Evolutionary conservation across 805 yeast genomes (phyloP), one percentile per base, ranked within the genome.

Genomic region (Candida vaughaniae): DNA sequence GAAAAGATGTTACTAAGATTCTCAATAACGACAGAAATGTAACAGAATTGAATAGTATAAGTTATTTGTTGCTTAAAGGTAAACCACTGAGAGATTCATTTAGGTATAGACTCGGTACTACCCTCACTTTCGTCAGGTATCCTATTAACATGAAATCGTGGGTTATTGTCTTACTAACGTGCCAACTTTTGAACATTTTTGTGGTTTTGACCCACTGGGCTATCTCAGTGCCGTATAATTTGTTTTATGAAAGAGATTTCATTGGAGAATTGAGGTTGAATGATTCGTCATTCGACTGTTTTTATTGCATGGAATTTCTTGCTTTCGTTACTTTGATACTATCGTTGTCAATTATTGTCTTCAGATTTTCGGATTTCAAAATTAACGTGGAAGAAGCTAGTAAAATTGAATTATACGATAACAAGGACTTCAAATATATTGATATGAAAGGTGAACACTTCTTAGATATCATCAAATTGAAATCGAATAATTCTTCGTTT

Each of bases 401-500:
- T 30, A 44, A 36, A 16, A 26, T 50, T 16, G 52, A 46, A 14
- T 35, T 45, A 14, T 38, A 46, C 25, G 57, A 47, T 5, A 53
- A 51, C 28, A 50, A 38, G 29, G 38, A 27, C 11, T 64, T 67
- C 43, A 62, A 64, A 29, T 41, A 50, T 14, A 57, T 67, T 29
- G 63, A 62, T 22, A 45, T 64, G 27, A 33, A 46, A 11, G 55
- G 63, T 19, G 80, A 79, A 4, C 90, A 82, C 53, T 59, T 66
- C 16, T 61, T 85, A 33, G 95, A 87, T 54, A 69, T 85, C 3
- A 68, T 82, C 22, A 72, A 71, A 39, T 62, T 84, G 8, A 60
- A 70, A n/a, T 73, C 87, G 0, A 80, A 85, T 10, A 63, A 75
- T 10, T 70, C 78, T 35, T 79, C 87, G 3, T 81, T 84, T 48